Evolutionary conservation across 306 rosid genomes (phyloP).

Genomic region (Lupinus albus): DNA sequence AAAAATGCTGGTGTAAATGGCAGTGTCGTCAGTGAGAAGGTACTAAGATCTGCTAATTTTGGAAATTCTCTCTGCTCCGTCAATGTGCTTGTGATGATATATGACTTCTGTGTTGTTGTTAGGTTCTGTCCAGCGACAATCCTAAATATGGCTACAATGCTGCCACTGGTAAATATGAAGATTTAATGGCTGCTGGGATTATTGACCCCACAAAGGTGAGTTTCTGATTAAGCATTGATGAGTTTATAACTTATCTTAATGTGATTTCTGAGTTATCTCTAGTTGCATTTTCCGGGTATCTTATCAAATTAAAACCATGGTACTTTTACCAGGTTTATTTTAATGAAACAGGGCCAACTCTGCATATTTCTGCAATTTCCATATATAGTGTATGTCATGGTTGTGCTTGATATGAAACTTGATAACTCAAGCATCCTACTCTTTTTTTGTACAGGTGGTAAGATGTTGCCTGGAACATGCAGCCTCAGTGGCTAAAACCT

Average conservation of each 20-base stretch:
- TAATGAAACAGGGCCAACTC: no score
- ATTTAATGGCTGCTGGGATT: constrained; percentile 95
- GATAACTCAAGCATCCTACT: background rate
- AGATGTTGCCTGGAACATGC: constrained; percentile 99
- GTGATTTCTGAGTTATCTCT: background rate
- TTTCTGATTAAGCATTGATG: background rate
- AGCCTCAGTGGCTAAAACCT: constrained; percentile 93
- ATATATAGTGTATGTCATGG: background rate
- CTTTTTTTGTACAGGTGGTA: constrained; percentile 65
- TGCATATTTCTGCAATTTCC: background rate
- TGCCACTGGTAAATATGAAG: constrained; percentile 96
- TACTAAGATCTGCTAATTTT: constrained; percentile 27
- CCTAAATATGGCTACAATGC: constrained; percentile 83
- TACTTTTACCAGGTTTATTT: no score
- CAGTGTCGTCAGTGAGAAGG: constrained; percentile 99
- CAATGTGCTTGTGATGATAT: background rate
- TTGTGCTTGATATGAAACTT: constrained; percentile 9
- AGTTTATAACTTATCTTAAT: constrained; percentile 9
- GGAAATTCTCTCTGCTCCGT: background rate
- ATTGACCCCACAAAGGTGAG: constrained; percentile 97
- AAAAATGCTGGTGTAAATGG: constrained; percentile 99
- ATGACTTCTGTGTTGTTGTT: constrained; percentile 13
- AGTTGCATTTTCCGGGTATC: background rate
- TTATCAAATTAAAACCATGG: background rate
- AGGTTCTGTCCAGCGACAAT: constrained; percentile 88